Evolutionary conservation across 352 stramenopile species (phyloP).

Genomic region (Phytopythium aichiense): DNA sequence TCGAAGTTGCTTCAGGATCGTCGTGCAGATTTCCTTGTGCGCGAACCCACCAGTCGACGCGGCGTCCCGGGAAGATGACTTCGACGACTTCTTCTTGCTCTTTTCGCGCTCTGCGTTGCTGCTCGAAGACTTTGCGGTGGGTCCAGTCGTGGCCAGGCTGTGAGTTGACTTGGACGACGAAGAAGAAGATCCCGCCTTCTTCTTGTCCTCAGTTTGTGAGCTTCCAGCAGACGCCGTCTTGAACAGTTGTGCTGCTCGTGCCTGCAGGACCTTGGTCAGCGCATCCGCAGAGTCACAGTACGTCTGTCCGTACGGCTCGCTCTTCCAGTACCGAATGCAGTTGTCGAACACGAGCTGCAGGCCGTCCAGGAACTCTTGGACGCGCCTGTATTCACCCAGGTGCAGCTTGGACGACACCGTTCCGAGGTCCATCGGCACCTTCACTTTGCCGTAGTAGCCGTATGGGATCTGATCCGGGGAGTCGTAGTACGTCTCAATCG

Average conservation of each 20-base stretch:
- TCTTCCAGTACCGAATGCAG: conserved; percentile 78
- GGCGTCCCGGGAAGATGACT: conserved; percentile 34
- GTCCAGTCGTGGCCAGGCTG: neutral
- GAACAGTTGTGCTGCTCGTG: conserved; percentile 34
- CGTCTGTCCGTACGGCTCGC: conserved; percentile 64
- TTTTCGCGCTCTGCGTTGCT: conserved; percentile 20
- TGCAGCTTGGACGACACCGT: conserved; percentile 73
- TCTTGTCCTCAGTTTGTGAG: conserved; percentile 3
- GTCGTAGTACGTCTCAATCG: conserved; percentile 81
- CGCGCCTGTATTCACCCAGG: conserved; percentile 58
- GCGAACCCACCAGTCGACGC: conserved; percentile 23
- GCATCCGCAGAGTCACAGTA: conserved; percentile 77
- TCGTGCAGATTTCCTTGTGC: conserved; percentile 60
- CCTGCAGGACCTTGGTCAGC: conserved; percentile 49
- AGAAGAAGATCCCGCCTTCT: neutral
- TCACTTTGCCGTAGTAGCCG: conserved; percentile 79
- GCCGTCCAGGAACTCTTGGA: conserved; percentile 49
- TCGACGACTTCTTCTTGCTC: conserved; percentile 31
- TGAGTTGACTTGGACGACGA: neutral
- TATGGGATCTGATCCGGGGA: conserved; percentile 80
- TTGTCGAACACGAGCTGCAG: conserved; percentile 85
- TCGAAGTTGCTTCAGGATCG: conserved; percentile 68
- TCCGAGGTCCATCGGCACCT: conserved; percentile 77
- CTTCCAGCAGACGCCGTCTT: conserved; percentile 3
- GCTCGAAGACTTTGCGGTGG: conserved; percentile 1